Evolutionary conservation across 1,284 basidiomycete species (phyloP).

Genomic region (Austroboletus novae-zelandiae): DNA sequence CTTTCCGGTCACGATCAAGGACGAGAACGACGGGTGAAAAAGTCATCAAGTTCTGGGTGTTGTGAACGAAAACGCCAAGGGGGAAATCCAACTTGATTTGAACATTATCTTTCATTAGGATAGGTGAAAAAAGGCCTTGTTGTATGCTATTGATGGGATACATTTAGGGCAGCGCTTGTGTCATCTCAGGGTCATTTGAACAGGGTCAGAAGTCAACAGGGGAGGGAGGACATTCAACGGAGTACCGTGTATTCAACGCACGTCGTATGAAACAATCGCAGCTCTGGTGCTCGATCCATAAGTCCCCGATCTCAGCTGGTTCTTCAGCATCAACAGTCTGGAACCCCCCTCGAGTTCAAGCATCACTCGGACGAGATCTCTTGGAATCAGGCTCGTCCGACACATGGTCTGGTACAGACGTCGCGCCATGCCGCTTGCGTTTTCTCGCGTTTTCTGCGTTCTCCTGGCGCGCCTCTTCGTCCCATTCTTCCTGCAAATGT

Average conservation of each 20-base stretch:
- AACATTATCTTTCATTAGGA: no score
- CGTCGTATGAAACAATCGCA: slow-evolving; percentile 1
- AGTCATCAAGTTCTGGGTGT: no score
- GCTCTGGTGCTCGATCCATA: not conserved
- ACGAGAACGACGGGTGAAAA: no score
- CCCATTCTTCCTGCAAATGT: slow-evolving; percentile 68
- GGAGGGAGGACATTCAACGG: no score
- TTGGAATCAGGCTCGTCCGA: slow-evolving; percentile 15
- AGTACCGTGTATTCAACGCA: slow-evolving; percentile 3
- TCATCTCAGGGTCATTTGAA: not conserved
- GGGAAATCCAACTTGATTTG: no score
- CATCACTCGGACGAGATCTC: slow-evolving; percentile 2
- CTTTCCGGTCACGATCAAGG: no score
- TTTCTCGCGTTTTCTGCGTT: slow-evolving; percentile 37
- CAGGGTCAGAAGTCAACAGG: not conserved
- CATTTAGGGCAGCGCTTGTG: no score
- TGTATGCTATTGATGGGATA: no score
- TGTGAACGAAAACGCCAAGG: no score
- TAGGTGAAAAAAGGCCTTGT: no score
- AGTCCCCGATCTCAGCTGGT: no score
- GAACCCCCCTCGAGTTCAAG: slow-evolving; percentile 5
- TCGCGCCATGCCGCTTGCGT: slow-evolving; percentile 31
- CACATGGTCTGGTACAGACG: not conserved
- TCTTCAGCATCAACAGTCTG: not conserved
- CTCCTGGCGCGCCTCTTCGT: slow-evolving; percentile 40